A percentile compares a stretch with the other conserved stretches of the same genome.
Conservation (phyloP, 2,329 filamentous ascomycete genomes). For the Dissoconium aciculare region DNA sequence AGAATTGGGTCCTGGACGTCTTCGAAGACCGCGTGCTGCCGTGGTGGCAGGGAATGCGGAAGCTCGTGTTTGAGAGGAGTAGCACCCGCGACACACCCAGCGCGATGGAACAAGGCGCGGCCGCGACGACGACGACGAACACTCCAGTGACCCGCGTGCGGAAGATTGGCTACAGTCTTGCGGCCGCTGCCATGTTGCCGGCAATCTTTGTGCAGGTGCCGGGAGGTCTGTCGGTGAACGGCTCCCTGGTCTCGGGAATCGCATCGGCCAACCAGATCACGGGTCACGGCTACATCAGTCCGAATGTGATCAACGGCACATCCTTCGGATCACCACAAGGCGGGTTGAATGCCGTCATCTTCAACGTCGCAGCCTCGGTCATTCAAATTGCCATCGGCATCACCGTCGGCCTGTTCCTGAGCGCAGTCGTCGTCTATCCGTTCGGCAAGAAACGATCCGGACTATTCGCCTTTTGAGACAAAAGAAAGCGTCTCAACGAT, state of each 20-base stretch:
- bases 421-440: slow-evolving; percentile 35
- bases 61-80: slow-evolving; percentile 17
- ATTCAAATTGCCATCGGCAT: slow-evolving; percentile 39
- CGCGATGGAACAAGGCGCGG: slow-evolving; percentile 18
- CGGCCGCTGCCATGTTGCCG: slow-evolving; percentile 70
- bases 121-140: slow-evolving; percentile 1
- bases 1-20: slow-evolving; percentile 40
- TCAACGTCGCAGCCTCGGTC: slow-evolving; percentile 34
- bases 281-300: slow-evolving; percentile 27
- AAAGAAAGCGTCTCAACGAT: neutral
- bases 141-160: slow-evolving; percentile 23
- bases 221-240: slow-evolving; percentile 43
- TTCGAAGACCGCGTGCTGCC: slow-evolving; percentile 39
- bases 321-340: slow-evolving; percentile 15
- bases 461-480: slow-evolving; percentile 26
- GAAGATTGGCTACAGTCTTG: slow-evolving; percentile 55
- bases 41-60: slow-evolving; percentile 16
- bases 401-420: slow-evolving; percentile 35
- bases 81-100: slow-evolving; percentile 12
- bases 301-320: slow-evolving; percentile 28
- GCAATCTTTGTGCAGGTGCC: slow-evolving; percentile 64
- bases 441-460: slow-evolving; percentile 34
- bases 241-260: slow-evolving; percentile 42
- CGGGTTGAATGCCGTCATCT: slow-evolving; percentile 30
- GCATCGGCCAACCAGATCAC: slow-evolving; percentile 42